A percentile compares a stretch with the other conserved stretches of the same genome.
phyloP scores from a whole-genome alignment of 148 eudicot species.

The Persicaria tinctoria region DNA sequence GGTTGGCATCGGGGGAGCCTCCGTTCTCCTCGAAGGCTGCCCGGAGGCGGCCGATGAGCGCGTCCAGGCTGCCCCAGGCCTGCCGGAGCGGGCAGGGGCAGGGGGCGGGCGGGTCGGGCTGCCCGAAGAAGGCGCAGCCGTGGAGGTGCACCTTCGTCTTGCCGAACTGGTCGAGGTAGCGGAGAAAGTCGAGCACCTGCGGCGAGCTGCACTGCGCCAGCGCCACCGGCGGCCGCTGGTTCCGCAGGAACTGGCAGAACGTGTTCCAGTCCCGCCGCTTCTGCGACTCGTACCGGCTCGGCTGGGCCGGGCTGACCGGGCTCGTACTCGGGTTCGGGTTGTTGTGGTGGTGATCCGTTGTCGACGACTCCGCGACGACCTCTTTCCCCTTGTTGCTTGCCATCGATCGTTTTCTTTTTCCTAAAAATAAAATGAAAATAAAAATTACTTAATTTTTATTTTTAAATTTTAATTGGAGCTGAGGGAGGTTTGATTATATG shows the following conservation, averaged over 20 bases:
- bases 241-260: slow-evolving; percentile 64
- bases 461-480: background rate
- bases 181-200: slow-evolving; percentile 54
- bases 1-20: slow-evolving; percentile 37
- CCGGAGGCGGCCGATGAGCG: slow-evolving; percentile 47
- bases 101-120: slow-evolving; percentile 56
- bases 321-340: slow-evolving; percentile 7
- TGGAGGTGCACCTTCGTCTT: slow-evolving; percentile 53
- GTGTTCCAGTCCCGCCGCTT: slow-evolving; percentile 83
- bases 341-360: background rate
- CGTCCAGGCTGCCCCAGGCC: slow-evolving; percentile 64
- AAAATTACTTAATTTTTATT: too few species aligned
- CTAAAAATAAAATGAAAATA: too few species aligned
- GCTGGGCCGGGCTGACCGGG: slow-evolving; percentile 23
- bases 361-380: slow-evolving; percentile 15
- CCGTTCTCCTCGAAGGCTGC: slow-evolving; percentile 59
- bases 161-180: slow-evolving; percentile 40
- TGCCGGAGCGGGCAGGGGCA: slow-evolving; percentile 49
- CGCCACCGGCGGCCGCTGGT: slow-evolving; percentile 57
- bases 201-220: slow-evolving; percentile 48
- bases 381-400: slow-evolving; percentile 39
- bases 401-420: slow-evolving; percentile 17
- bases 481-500: background rate
- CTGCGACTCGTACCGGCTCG: slow-evolving; percentile 70
- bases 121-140: slow-evolving; percentile 44